phyloP scores from a whole-genome alignment of 2,329 filamentous ascomycete genomes.

The Pyrenophora tritici-repentis region DNA sequence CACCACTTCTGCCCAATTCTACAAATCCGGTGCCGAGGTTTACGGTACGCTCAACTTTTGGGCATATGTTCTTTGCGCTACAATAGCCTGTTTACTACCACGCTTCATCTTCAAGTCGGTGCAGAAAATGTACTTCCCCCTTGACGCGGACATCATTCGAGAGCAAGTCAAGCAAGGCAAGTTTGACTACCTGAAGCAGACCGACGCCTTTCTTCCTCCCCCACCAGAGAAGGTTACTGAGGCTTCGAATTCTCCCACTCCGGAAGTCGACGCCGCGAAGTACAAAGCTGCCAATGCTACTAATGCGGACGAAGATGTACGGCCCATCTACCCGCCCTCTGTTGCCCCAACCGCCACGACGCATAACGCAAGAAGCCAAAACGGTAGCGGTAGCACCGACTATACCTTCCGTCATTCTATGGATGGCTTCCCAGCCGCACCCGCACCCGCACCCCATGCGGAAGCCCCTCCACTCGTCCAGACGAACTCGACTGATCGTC shows the following conservation, averaged over 20 bases:
- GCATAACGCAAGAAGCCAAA: slow-evolving; percentile 82
- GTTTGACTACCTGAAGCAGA: slow-evolving; percentile 73
- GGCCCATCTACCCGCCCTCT: slow-evolving; percentile 92
- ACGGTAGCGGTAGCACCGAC: slow-evolving; percentile 92
- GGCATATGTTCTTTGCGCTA: slow-evolving; percentile 78
- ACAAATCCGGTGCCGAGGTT: slow-evolving; percentile 75
- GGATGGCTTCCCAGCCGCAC: slow-evolving; percentile 35
- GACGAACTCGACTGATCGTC: slow-evolving; percentile 40
- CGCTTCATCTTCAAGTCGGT: slow-evolving; percentile 84
- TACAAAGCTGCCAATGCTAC: slow-evolving; percentile 52
- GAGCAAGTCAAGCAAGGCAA: slow-evolving; percentile 85
- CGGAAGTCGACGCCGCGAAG: slow-evolving; percentile 55
- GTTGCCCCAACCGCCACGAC: slow-evolving; percentile 70
- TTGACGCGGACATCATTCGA: slow-evolving; percentile 91
- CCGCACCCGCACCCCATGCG: slow-evolving; percentile 24
- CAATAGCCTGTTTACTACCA: slow-evolving; percentile 82
- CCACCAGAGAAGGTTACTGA: slow-evolving; percentile 47
- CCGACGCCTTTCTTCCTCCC: slow-evolving; percentile 56
- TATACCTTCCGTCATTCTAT: slow-evolving; percentile 64
- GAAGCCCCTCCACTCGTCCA: slow-evolving; percentile 37
- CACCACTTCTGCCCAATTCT: slow-evolving; percentile 67
- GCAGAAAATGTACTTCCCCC: slow-evolving; percentile 92
- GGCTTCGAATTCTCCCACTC: slow-evolving; percentile 64
- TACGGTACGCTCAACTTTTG: slow-evolving; percentile 86
- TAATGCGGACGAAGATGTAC: slow-evolving; percentile 77